Evolutionary conservation across 495 filamentous ascomycete genomes (phyloP), one percentile per base, ranked within the genome.

Genomic region (Cercophora sp.): DNA sequence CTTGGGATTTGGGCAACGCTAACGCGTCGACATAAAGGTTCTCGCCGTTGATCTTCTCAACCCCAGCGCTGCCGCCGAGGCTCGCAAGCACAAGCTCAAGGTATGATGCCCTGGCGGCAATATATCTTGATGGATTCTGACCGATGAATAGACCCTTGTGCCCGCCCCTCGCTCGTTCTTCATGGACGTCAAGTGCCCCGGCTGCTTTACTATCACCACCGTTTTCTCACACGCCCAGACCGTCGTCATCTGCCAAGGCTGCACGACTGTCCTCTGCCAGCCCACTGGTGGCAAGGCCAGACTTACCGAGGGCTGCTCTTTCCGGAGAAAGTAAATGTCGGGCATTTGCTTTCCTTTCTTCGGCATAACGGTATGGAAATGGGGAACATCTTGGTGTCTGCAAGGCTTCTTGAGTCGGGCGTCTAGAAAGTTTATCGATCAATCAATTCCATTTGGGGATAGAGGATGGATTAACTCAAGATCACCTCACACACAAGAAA

Each of bases 131-230:
- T 9, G 57, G 55, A 53, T 58, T 41, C 58, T 71, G 56, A 68
- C n/a, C n/a, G n/a, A n/a, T n/a, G n/a, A n/a, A 52, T 61, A 96
- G 93, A 87, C 81, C 50, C 85, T 98, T 66, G 93, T 98, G 67
- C 93, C 93, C 63, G 85, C 83, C 53, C 93, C 93, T 57, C 89
- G 93, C 65, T 96, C 91, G 63, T 98, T 97, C 85, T 98, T 98
- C 85, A 98, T 98, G 93, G 93, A 98, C 66, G 93, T 98, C 78
- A 98, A 96, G 83, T 98, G 93, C 85, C 93, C 92, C 69, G 93
- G 93, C 68, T 98, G 93, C 86, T 98, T 98, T 86, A 96, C 89
- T 66, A 98, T 98, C 84, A 98, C 93, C 69, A 96, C 92, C 72
- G 93, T 98, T 74, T 98, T 96, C 87, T 96, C 92, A 53, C 93